These are phyloP conservation scores for Chalaropsis ovoidea DNA, from an alignment of 2,329 filamentous ascomycete species.

Conservation along the genomic window DNA sequence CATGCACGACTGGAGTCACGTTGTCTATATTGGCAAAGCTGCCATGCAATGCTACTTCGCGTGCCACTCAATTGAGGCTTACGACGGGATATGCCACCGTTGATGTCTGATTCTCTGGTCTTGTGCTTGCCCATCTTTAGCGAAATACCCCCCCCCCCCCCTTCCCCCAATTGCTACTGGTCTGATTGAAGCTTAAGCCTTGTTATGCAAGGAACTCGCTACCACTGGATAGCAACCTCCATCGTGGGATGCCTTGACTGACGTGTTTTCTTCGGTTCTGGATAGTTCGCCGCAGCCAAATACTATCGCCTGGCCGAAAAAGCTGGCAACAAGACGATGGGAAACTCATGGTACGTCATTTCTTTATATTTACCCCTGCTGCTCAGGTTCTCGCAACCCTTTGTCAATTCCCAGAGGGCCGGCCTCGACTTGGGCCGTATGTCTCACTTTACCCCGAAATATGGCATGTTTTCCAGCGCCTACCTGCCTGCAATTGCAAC, in stretches of 20 bases:
- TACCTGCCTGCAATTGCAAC: background rate
- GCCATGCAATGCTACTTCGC: background rate
- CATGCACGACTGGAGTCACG: background rate
- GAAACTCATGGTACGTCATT: constrained; percentile 76
- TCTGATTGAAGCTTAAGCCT: background rate
- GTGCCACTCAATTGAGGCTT: background rate
- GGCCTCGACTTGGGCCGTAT: background rate
- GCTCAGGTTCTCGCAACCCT: background rate
- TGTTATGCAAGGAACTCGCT: background rate
- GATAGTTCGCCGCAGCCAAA: constrained; percentile 66
- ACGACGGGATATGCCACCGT: background rate
- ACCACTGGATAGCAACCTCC: background rate
- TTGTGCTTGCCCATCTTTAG: too few relatives aligned
- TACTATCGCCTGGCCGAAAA: constrained; percentile 88
- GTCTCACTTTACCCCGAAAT: background rate
- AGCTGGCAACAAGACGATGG: constrained; percentile 78
- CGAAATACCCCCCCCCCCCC: background rate
- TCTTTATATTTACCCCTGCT: background rate
- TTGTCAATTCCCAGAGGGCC: background rate
- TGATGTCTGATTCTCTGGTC: background rate
- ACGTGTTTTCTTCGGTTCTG: background rate
- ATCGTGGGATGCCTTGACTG: background rate
- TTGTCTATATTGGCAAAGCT: background rate
- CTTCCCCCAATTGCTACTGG: background rate
- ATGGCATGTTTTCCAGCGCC: background rate